These are phyloP conservation scores for Sporormia fimetaria DNA, from an alignment of 495 filamentous ascomycete genomes.

Conservation along the genomic window DNA sequence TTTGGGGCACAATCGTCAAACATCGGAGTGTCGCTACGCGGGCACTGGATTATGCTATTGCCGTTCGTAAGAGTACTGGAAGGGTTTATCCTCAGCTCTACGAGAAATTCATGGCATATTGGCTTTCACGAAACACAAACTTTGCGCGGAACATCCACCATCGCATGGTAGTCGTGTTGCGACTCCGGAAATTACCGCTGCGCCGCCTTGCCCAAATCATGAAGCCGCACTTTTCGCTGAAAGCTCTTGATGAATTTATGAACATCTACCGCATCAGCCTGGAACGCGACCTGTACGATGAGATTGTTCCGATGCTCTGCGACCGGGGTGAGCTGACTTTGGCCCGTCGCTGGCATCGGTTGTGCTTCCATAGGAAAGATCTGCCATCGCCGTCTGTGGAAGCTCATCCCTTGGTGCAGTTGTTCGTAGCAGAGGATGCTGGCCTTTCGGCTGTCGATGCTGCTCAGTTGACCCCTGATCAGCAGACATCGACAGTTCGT, in stretches of 20 bases:
- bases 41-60: conserved; percentile 45
- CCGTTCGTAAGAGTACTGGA: conserved; percentile 38
- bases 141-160: conserved; percentile 25
- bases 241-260: conserved; percentile 39
- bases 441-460: background rate
- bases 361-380: conserved; percentile 41
- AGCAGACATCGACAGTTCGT: background rate
- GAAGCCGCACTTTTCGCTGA: conserved; percentile 26
- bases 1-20: conserved; percentile 47
- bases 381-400: conserved; percentile 32
- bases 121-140: conserved; percentile 40
- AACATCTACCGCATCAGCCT: conserved; percentile 34
- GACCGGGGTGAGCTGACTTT: conserved; percentile 37
- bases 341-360: conserved; percentile 50
- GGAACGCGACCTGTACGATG: conserved; percentile 49
- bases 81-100: conserved; percentile 41
- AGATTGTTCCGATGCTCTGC: conserved; percentile 47
- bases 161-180: conserved; percentile 8
- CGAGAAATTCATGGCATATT: conserved; percentile 38
- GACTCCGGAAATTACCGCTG: conserved; percentile 24
- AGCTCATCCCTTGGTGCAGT: conserved; percentile 13
- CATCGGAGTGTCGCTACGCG: conserved; percentile 39
- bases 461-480: too few relatives aligned
- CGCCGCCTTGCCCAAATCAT: conserved; percentile 26
- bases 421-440: conserved; percentile 4